These are phyloP conservation scores for Camillea tinctor DNA, from an alignment of 2,329 filamentous ascomycete genomes.

Conservation along the genomic window DNA sequence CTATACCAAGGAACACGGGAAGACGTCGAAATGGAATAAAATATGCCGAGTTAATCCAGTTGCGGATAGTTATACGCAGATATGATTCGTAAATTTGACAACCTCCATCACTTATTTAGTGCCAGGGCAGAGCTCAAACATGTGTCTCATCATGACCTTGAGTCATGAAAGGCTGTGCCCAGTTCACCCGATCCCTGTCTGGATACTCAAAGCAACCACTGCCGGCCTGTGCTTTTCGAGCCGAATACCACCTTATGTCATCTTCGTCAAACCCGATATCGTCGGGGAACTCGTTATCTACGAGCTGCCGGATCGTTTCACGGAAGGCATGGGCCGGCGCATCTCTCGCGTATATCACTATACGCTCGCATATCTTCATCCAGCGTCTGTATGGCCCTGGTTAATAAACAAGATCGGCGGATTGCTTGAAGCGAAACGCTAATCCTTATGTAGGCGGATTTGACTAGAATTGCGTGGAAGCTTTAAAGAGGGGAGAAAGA, in stretches of 20 bases:
- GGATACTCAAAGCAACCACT: slow-evolving; percentile 34
- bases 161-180: slow-evolving; percentile 22
- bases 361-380: slow-evolving; percentile 8
- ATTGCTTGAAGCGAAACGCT: too few species aligned
- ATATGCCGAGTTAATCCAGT: too few species aligned
- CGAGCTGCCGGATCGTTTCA: neutral
- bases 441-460: too few species aligned
- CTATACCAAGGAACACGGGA: too few species aligned
- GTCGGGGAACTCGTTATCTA: neutral
- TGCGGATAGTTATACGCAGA: too few species aligned
- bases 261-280: slow-evolving; percentile 1
- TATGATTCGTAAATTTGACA: neutral
- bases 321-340: slow-evolving; percentile 34
- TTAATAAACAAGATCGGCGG: neutral
- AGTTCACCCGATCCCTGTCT: slow-evolving; percentile 38
- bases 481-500: too few species aligned
- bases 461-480: too few species aligned
- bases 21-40: too few species aligned
- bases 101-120: neutral
- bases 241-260: slow-evolving; percentile 11
- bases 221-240: neutral
- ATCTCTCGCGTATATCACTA: slow-evolving; percentile 28
- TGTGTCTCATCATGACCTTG: slow-evolving; percentile 15
- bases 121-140: neutral
- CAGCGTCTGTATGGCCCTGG: slow-evolving; percentile 5